phyloP scores from a whole-genome alignment of 1,284 basidiomycete genomes.

The Lignosus rhinocerotis region DNA sequence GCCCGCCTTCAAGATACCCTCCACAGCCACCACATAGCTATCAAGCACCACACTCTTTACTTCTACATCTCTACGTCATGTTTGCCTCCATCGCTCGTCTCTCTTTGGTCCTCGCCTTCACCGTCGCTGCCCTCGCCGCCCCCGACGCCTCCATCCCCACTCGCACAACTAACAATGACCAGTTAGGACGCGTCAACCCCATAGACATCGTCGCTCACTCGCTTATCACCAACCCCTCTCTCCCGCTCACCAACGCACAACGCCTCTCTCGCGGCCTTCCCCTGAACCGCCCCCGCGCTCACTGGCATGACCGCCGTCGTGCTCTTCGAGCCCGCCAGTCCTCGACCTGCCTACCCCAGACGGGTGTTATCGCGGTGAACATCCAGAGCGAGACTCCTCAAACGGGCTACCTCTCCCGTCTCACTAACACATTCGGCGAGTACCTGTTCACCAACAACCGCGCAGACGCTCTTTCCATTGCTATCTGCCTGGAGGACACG shows the following conservation, averaged over 20 bases:
- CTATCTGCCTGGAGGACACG: conserved; percentile 11
- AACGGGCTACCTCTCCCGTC: conserved; percentile 10
- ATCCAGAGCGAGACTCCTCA: background rate
- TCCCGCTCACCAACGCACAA: conserved; percentile 26
- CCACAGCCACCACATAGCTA: background rate
- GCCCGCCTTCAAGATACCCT: too few relatives aligned
- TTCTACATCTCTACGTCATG: conserved; percentile 43
- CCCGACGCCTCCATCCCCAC: conserved; percentile 29
- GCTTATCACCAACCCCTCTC: background rate
- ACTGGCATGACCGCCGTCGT: conserved; percentile 13
- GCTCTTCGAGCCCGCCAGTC: conserved; percentile 20
- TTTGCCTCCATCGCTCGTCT: conserved; percentile 42
- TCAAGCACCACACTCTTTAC: conserved; percentile 12
- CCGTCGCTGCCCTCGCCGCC: conserved; percentile 30
- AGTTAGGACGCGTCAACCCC: conserved; percentile 7
- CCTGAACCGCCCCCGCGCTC: conserved; percentile 23
- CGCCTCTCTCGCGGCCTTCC: conserved; percentile 28
- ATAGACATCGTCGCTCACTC: conserved; percentile 2
- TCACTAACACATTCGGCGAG: conserved; percentile 27
- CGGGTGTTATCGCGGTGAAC: conserved; percentile 20
- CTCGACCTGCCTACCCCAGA: conserved; percentile 9
- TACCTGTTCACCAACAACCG: conserved; percentile 18
- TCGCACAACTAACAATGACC: conserved; percentile 19
- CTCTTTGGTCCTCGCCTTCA: conserved; percentile 26
- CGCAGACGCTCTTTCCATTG: conserved; percentile 17